Conservation (phyloP, 2,329 filamentous ascomycete species). For the Pestalotiopsis fici region DNA sequence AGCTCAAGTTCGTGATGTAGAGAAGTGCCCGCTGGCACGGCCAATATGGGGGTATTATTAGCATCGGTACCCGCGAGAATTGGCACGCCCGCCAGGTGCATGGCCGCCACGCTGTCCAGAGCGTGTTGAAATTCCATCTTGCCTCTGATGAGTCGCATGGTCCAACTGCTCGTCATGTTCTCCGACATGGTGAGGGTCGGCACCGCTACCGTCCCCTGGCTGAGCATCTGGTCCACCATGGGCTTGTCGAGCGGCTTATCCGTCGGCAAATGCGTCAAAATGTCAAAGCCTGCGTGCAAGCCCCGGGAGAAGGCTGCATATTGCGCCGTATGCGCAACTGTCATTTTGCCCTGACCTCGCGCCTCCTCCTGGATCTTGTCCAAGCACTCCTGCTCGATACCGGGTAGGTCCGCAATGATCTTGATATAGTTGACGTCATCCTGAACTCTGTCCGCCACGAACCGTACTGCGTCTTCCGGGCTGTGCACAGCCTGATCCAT, state of each 20-base stretch:
- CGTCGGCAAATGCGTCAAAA: conserved; percentile 28
- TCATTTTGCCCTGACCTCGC: conserved; percentile 21
- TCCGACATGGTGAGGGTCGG: conserved; percentile 27
- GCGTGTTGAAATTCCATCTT: conserved; percentile 21
- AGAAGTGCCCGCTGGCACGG: conserved; percentile 20
- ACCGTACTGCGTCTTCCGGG: conserved; percentile 15
- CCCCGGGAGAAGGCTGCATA: conserved; percentile 22
- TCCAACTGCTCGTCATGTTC: conserved; percentile 19
- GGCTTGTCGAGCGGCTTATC: conserved; percentile 23
- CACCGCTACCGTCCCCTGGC: conserved; percentile 21
- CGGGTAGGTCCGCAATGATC: conserved; percentile 24
- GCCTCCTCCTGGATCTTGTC: conserved; percentile 21
- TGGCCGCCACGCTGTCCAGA: conserved; percentile 22
- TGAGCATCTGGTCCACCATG: conserved; percentile 17
- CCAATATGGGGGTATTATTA: conserved; percentile 14
- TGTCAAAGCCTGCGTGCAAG: conserved; percentile 26
- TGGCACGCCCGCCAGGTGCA: conserved; percentile 26
- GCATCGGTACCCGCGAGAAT: conserved; percentile 33
- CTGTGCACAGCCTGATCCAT: conserved; percentile 14
- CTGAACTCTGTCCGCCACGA: conserved; percentile 17
- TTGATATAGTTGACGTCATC: conserved; percentile 29
- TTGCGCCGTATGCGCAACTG: conserved; percentile 27
- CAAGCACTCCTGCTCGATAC: conserved; percentile 21
- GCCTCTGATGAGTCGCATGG: conserved; percentile 17
- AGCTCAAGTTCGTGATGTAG: conserved; percentile 28